Evolutionary conservation across 768 basidiomycete species (phyloP), one percentile per base, ranked within the genome.

Genomic region (Suillus paluster): DNA sequence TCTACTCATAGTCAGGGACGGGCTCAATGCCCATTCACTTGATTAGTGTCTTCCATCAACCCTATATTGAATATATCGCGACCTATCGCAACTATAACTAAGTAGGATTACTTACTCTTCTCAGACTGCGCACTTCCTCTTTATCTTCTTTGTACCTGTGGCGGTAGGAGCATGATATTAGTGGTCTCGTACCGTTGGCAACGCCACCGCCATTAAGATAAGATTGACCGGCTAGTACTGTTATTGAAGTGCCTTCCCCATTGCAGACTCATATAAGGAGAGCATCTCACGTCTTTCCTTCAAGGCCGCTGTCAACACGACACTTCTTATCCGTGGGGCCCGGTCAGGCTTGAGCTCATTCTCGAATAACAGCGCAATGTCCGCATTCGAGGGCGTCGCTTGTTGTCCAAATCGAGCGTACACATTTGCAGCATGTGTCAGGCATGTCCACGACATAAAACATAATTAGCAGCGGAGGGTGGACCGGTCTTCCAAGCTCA

Each of bases 391-490:
- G 46, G 48, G 49, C 30, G 30, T 11, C 0, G 30, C 30, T 66
- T 68, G 44, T 67, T 56, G 5, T 62, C 60, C 66, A 49, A 70
- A 66, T 74, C 67, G 36, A 75, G 67, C 45, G 71, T 69, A 62
- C 70, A 71, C 21, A 71, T 69, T n/a, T 48, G 61, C 64, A 44
- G 73, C 69, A 48, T 73, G 30, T 30, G 30, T 6, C 4, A 30
- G 30, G 69, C 34, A 17, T 46, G 15, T 12, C 11, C 19, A 42
- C 21, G 27, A 36, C 38, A 12, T 36, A 38, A 12, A 42, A 34
- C 25, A 33, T 41, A 27, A 34, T 46, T 49, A 25, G 25, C 46
- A 25, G 23, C 46, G 46, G 23, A 25, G 25, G 15, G 8, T 48
- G 46, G 15, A 17, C 46, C 46, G 49, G 17, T 50, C 17, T 30